Evolutionary conservation across 2,329 filamentous ascomycete species (phyloP).

Genomic region (Chrysosporium queenslandicum): DNA sequence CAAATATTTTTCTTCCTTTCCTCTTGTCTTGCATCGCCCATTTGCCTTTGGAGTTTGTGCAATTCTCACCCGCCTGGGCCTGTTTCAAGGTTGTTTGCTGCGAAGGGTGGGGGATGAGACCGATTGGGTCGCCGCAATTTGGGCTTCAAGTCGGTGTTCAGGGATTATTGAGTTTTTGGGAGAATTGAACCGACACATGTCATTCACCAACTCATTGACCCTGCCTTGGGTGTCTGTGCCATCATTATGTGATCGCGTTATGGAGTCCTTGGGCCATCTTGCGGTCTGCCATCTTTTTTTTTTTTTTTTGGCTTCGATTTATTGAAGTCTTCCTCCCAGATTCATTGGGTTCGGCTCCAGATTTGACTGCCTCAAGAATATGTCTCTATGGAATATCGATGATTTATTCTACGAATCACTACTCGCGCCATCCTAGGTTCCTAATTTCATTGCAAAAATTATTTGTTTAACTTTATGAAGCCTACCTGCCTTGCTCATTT

Average conservation of each 20-base stretch:
- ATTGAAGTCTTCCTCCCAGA: neutral
- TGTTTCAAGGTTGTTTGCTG: conserved; percentile 4
- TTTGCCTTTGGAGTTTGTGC: neutral
- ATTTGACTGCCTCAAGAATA: neutral
- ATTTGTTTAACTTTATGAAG: neutral
- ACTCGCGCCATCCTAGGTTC: neutral
- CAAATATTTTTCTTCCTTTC: neutral
- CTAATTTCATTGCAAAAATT: neutral
- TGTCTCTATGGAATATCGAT: neutral
- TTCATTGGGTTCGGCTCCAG: neutral
- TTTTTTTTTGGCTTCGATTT: neutral
- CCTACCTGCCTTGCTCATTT: no score
- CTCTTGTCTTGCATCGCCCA: neutral
- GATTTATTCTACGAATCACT: conserved; percentile 3
- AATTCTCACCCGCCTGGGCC: neutral
- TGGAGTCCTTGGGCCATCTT: neutral
- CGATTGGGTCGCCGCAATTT: conserved; percentile 10
- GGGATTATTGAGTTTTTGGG: no score
- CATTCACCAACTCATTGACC: neutral
- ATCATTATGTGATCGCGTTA: neutral
- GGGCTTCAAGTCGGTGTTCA: no score
- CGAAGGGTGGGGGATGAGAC: conserved; percentile 2
- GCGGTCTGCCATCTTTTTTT: neutral
- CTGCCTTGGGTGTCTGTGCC: neutral
- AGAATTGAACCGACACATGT: neutral